Evolutionary conservation across 176 grass and related monocot genomes (phyloP).

Genomic region (Rhynchospora tenuis): DNA sequence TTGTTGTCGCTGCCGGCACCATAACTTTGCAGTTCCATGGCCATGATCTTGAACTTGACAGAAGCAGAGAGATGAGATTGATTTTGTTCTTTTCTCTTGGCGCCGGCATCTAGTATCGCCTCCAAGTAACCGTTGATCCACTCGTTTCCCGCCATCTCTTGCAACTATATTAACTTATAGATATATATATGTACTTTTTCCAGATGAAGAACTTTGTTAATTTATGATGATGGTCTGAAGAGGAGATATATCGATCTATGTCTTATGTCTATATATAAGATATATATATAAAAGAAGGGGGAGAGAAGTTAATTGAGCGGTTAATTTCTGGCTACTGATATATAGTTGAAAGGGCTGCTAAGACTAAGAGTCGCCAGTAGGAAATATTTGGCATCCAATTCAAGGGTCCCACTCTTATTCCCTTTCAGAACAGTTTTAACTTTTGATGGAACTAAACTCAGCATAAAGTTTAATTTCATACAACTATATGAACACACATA

Average conservation of each 20-base stretch:
- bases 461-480: no score
- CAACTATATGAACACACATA: no score
- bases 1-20: neutral
- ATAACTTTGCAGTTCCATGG: neutral
- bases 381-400: no score
- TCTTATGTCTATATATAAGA: no score
- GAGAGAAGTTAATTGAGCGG: conserved; percentile 34
- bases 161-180: neutral
- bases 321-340: neutral
- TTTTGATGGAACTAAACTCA: no score
- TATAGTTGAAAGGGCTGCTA: no score
- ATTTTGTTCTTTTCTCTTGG: conserved; percentile 23
- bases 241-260: neutral
- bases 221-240: neutral
- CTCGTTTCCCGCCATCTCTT: conserved; percentile 58
- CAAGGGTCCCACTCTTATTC: no score
- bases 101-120: conserved; percentile 77
- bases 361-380: no score
- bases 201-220: neutral
- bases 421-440: no score
- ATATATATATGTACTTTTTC: neutral
- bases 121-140: conserved; percentile 97
- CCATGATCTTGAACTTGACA: conserved; percentile 3
- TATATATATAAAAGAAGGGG: neutral
- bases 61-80: conserved; percentile 32